phyloP scores from a whole-genome alignment of 768 basidiomycete genomes.

The Cystoderma amianthinum region DNA sequence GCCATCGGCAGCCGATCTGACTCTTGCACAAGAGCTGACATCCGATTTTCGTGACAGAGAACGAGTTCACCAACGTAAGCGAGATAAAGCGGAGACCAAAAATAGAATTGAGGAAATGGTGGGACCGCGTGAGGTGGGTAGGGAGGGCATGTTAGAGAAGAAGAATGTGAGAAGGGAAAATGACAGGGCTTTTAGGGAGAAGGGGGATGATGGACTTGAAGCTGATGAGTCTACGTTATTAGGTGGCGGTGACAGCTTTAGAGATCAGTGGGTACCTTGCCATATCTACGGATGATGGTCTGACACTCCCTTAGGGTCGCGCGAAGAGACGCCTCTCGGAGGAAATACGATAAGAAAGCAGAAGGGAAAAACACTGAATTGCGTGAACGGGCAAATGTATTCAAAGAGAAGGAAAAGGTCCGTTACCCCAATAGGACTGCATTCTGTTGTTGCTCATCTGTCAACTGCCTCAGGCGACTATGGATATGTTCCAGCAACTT shows the following conservation, averaged over 20 bases:
- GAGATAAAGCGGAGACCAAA: constrained; percentile 56
- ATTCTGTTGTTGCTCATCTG: background rate
- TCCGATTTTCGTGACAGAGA: constrained; percentile 47
- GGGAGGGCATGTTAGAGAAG: constrained; percentile 85
- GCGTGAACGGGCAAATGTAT: constrained; percentile 55
- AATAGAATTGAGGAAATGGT: constrained; percentile 72
- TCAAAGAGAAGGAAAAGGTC: constrained; percentile 73
- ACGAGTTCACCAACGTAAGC: constrained; percentile 54
- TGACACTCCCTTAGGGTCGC: constrained; percentile 45
- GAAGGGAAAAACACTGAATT: constrained; percentile 45
- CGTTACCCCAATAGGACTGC: background rate
- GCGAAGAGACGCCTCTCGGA: constrained; percentile 25
- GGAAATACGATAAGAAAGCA: constrained; percentile 50
- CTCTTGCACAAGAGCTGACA: constrained; percentile 58
- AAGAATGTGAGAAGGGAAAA: constrained; percentile 67
- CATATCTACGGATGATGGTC: background rate
- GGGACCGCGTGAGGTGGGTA: constrained; percentile 74
- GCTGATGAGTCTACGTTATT: constrained; percentile 73
- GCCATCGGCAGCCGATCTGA: constrained; percentile 63
- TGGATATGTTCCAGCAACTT: constrained; percentile 93
- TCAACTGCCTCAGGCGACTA: constrained; percentile 49
- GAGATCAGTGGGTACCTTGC: constrained; percentile 49
- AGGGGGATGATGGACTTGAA: constrained; percentile 74
- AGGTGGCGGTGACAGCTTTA: constrained; percentile 81
- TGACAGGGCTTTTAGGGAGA: constrained; percentile 67